Evolutionary conservation across 179 eudicot species (phyloP), one percentile per base, ranked within the genome.

Genomic region (Silene coronaria): DNA sequence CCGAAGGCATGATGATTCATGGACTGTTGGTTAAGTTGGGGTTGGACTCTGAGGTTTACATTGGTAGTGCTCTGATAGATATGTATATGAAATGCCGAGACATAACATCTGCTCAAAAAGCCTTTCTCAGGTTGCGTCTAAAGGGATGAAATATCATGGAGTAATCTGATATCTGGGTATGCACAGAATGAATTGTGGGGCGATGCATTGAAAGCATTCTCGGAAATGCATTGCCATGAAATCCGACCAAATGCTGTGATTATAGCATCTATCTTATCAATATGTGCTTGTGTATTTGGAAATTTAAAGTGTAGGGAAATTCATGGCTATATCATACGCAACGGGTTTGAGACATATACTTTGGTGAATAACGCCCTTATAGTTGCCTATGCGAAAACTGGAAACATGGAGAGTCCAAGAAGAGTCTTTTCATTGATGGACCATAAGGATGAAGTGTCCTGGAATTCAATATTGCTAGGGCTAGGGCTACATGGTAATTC

Each of bases 61-160:
- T 90, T 21, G 89, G 86, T 6, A 86, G 88, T 72, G 91, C 96
- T 34, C 64, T 87, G 13, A 53, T 80, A 10, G 96, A 89, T 76
- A 87, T 90, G 91, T 90, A 90, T 81, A 79, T 89, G 69, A 90
- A 90, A 79, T 83, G 88, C 74, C 85, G 81, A 57, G 86, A 87
- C 59, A 74, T 89, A 59, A 82, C 78, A 72, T 82, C 85, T 64
- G 89, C 86, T 62, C 65, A 79, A 58, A 83, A 68, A 46, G 77
- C 78, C 72, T 91, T 91, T 72, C 3, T 5, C 27, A 83, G 81
- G 57, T 72, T 87, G 67, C 72, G 85, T 2, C 84, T 73, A 67
- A 86, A 75, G 65, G 65, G 97, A 91, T 59, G 75, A 81, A 26
- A 86, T 91, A 32, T 83, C 83, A 61, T 88, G 88, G 89, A 91